A percentile compares a stretch with the other conserved stretches of the same genome.
Conservation (phyloP, 352 stramenopile genomes). For the Globisporangium uncinulatum region DNA sequence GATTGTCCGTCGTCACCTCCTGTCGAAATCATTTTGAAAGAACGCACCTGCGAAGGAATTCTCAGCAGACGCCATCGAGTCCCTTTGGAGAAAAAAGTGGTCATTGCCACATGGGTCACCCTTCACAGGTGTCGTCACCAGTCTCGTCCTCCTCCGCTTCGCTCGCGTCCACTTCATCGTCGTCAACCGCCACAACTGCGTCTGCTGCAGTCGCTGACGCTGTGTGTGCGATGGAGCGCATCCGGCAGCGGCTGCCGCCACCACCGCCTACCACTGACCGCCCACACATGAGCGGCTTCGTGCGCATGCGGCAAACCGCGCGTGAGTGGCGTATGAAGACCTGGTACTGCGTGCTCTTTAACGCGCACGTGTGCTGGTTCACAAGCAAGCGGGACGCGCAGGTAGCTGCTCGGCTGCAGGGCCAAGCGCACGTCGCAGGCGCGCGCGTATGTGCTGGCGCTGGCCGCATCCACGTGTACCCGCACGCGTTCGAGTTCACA, state of each 20-base stretch:
- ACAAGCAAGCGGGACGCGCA: slow-evolving; percentile 23
- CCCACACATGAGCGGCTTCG: slow-evolving; percentile 18
- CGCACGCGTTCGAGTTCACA: slow-evolving; percentile 26
- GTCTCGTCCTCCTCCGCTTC: no score
- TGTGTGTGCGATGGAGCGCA: neutral
- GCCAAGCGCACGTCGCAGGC: slow-evolving; percentile 13
- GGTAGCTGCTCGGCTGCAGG: slow-evolving; percentile 14
- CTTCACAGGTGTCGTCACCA: no score
- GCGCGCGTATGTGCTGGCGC: slow-evolving; percentile 13
- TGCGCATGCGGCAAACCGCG: slow-evolving; percentile 23
- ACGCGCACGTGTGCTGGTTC: slow-evolving; percentile 24
- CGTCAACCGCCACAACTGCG: neutral
- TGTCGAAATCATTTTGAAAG: no score
- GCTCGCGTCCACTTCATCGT: neutral
- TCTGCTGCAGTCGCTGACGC: neutral
- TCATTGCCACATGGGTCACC: no score
- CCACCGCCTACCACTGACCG: neutral
- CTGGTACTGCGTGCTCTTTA: slow-evolving; percentile 31
- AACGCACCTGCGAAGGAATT: no score
- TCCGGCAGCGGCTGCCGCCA: neutral
- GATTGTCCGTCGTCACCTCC: no score
- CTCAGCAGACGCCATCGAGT: no score
- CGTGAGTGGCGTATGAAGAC: slow-evolving; percentile 39
- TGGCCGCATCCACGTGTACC: slow-evolving; percentile 22
- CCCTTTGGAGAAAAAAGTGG: no score